Conservation (phyloP, 768 basidiomycete genomes). For the Leccinum barrowsii region DNA sequence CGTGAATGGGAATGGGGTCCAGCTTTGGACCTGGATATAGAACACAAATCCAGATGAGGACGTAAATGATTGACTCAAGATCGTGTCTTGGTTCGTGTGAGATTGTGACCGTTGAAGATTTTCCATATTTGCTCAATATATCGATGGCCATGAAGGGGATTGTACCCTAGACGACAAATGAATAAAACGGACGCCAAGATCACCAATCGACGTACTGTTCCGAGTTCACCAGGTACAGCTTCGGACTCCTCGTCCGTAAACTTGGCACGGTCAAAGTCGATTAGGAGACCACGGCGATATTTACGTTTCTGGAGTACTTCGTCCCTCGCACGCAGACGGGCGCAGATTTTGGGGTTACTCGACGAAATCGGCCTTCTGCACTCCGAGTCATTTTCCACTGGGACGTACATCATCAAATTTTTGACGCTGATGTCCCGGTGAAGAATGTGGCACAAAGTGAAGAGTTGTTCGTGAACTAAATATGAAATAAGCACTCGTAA, state of each 20-base stretch:
- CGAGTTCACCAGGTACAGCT: neutral
- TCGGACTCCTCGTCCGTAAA: neutral
- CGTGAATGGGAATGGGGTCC: neutral
- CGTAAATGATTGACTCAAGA: neutral
- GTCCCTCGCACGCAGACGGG: neutral
- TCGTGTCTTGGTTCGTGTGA: neutral
- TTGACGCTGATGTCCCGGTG: neutral
- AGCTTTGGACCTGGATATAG: neutral
- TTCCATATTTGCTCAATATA: neutral
- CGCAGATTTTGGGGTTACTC: neutral
- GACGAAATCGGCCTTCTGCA: neutral
- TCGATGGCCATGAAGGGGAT: conserved; percentile 6
- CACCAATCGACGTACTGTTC: neutral
- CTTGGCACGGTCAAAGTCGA: neutral
- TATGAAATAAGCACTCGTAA: neutral
- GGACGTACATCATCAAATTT: neutral
- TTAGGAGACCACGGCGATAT: neutral
- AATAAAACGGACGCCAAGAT: too few species aligned
- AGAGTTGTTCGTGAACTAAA: neutral
- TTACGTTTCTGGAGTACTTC: neutral
- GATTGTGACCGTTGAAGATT: neutral
- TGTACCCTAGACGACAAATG: neutral
- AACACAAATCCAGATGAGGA: neutral
- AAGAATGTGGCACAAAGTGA: neutral
- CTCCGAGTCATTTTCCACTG: neutral